Percentiles rank a stretch among this genome's conserved stretches.
Evolutionary conservation across 2,329 filamentous ascomycete species (phyloP).

Genomic region (Curvularia verruculosa): DNA sequence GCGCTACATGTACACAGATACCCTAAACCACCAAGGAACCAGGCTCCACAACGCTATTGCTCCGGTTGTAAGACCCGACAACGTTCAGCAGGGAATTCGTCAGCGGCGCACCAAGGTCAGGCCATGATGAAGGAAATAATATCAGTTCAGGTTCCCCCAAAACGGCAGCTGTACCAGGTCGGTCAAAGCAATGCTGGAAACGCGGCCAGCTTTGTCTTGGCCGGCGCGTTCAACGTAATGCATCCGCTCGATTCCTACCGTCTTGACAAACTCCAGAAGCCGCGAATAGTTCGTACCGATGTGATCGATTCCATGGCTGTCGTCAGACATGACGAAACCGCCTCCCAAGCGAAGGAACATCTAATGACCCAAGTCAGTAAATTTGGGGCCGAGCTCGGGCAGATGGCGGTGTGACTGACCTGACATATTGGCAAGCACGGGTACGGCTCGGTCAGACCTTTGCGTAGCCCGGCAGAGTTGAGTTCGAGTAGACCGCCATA

Average conservation of each 20-base stretch:
- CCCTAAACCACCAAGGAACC: slow-evolving; percentile 8
- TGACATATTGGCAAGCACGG: slow-evolving; percentile 78
- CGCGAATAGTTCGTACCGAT: slow-evolving; percentile 82
- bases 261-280: slow-evolving; percentile 72
- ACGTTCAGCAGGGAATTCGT: slow-evolving; percentile 10
- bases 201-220: slow-evolving; percentile 36
- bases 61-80: slow-evolving; percentile 16
- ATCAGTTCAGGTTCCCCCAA: slow-evolving; percentile 32
- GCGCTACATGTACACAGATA: slow-evolving; percentile 13
- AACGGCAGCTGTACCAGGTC: slow-evolving; percentile 39
- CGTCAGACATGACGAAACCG: slow-evolving; percentile 88
- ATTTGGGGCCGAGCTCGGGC: slow-evolving; percentile 6
- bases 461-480: slow-evolving; percentile 85
- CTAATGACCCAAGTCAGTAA: slow-evolving; percentile 51
- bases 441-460: slow-evolving; percentile 91
- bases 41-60: slow-evolving; percentile 12
- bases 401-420: slow-evolving; percentile 57
- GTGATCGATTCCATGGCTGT: slow-evolving; percentile 88
- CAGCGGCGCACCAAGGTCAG: slow-evolving; percentile 15
- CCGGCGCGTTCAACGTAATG: slow-evolving; percentile 44
- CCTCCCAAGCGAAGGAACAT: slow-evolving; percentile 76
- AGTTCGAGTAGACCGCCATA: slow-evolving; percentile 88
- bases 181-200: slow-evolving; percentile 40
- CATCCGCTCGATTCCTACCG: slow-evolving; percentile 67
- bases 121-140: slow-evolving; percentile 2